Evolutionary conservation across 495 filamentous ascomycete species (phyloP), one percentile per base, ranked within the genome.

Genomic region (Aspergillus asperescens): DNA sequence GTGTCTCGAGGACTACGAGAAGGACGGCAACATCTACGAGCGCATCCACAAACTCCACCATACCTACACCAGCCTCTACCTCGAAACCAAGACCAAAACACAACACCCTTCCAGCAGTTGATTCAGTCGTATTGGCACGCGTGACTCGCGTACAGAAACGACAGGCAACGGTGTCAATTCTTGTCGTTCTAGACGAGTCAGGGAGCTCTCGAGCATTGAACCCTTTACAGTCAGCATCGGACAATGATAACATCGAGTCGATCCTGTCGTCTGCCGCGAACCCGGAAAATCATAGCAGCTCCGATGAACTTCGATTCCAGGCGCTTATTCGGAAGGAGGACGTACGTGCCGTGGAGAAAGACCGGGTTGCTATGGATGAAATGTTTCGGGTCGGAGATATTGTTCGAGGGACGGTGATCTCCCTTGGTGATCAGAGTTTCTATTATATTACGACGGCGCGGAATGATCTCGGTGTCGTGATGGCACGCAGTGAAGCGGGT

Each of bases 351-450:
- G 95, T 92, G 32, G 93, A 98, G 79, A 95, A 95, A 72, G 93
- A 98, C 54, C 86, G 83, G 48, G 89, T 97, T 19, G 87, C 88
- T 63, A 85, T 96, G 55, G 83, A 85, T 58, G 90, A 95, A 62
- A 89, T 86, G 69, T 98, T 96, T 67, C 77, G 92, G 52, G 89
- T 92, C 10, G 93, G 93, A 0, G 93, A 98, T 77, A 83, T 98
- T 54, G 88, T 98, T 32, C 77, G 90, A 48, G 93, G 89, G 10
- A 80, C 86, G 20, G 91, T 98, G 62, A 90, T 95, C 45, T 92
- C 87, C 7, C 69, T 97, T 2, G 93, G 93, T 18, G 93, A 98
- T 69, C 90, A 96, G 69, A 82, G 84, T 38, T 94, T 88, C 60
- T 97, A 96, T 67, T 98, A 96, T 68, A 73, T 95, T 13, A 85